Evolutionary conservation across 2,329 filamentous ascomycete genomes (phyloP).

Genomic region (Sarocladium brachiariae): DNA sequence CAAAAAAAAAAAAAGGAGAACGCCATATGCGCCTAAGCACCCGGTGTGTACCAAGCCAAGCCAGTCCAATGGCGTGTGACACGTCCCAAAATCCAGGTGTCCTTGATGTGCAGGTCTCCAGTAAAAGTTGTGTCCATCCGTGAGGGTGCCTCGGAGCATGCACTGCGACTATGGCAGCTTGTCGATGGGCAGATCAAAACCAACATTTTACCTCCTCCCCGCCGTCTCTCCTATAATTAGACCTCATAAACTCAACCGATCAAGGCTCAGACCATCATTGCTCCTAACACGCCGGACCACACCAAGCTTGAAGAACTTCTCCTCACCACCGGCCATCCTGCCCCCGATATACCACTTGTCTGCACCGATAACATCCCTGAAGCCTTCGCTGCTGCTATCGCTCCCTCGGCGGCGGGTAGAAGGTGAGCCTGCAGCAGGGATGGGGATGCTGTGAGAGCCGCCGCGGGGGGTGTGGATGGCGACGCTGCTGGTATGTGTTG

Average conservation of each 20-base stretch:
- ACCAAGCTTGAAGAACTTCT: conserved; percentile 74
- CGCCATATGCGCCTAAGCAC: not conserved
- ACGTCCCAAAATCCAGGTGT: too few relatives aligned
- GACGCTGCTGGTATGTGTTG: conserved; percentile 15
- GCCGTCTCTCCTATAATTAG: too few relatives aligned
- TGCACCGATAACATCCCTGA: conserved; percentile 62
- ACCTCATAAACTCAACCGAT: conserved; percentile 65
- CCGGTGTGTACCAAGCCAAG: too few relatives aligned
- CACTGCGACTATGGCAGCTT: too few relatives aligned
- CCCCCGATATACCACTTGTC: conserved; percentile 82
- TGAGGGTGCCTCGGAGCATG: too few relatives aligned
- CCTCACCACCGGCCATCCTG: conserved; percentile 67
- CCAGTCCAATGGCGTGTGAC: too few relatives aligned
- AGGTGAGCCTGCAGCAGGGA: conserved; percentile 20
- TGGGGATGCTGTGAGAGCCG: conserved; percentile 28
- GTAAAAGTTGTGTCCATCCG: too few relatives aligned
- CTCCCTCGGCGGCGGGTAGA: conserved; percentile 53
- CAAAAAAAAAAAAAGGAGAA: too few relatives aligned
- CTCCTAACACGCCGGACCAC: conserved; percentile 68
- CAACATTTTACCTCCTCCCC: not conserved
- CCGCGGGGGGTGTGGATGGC: conserved; percentile 20
- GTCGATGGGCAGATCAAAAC: not conserved
- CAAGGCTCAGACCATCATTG: conserved; percentile 66
- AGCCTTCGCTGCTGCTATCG: conserved; percentile 69
- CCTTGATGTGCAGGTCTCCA: too few relatives aligned